Evolutionary conservation across 768 basidiomycete genomes (phyloP).

Genomic region (Exidia glandulosa): DNA sequence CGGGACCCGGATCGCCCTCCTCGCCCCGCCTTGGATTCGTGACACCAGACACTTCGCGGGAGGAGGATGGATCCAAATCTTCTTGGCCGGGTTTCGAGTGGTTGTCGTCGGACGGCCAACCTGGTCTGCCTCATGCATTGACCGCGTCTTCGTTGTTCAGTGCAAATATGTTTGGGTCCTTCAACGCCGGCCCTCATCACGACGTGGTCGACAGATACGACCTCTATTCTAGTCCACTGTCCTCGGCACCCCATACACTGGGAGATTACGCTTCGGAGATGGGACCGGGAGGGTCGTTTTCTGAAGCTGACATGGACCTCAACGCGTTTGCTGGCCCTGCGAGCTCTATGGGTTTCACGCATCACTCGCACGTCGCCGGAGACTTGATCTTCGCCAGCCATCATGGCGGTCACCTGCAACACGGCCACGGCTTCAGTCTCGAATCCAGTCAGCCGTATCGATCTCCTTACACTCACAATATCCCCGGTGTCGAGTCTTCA

Average conservation of each 20-base stretch:
- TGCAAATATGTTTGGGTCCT: background rate
- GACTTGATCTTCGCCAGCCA: conserved; percentile 63
- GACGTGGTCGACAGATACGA: conserved; percentile 78
- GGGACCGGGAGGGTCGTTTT: conserved; percentile 61
- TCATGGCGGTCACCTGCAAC: background rate
- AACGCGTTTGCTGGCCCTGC: conserved; percentile 19
- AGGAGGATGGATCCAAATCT: background rate
- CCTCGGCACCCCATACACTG: conserved; percentile 34
- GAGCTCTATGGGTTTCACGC: conserved; percentile 65
- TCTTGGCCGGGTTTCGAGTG: background rate
- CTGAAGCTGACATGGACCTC: conserved; percentile 45
- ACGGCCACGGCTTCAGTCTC: background rate
- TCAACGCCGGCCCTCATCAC: conserved; percentile 20
- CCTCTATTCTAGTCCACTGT: conserved; percentile 46
- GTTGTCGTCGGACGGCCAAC: background rate
- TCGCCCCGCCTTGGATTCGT: background rate
- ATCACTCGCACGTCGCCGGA: conserved; percentile 74
- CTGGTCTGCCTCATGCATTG: background rate
- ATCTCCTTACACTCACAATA: background rate
- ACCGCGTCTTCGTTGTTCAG: background rate
- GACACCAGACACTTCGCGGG: background rate
- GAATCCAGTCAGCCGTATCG: background rate
- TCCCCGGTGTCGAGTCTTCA: background rate
- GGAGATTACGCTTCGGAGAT: conserved; percentile 38
- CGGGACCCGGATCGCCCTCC: background rate